These are phyloP conservation scores for Geum urbanum DNA, from an alignment of 306 rosid genomes.

Conservation along the genomic window DNA sequence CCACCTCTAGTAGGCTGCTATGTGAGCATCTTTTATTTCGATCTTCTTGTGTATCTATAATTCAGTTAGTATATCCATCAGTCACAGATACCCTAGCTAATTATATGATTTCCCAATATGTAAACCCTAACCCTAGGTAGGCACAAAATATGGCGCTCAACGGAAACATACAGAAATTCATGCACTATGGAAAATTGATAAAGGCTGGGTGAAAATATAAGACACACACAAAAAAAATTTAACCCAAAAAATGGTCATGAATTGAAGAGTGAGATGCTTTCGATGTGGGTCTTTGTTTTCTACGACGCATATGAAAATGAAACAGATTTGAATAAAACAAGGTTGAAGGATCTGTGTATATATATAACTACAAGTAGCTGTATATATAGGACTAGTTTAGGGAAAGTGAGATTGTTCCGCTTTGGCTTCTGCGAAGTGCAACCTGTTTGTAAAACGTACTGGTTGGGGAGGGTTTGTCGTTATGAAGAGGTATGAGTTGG, in stretches of 20 bases:
- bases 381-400: constrained; percentile 10
- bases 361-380: background rate
- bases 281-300: constrained; percentile 31
- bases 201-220: constrained; percentile 26
- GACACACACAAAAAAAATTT: constrained; percentile 32
- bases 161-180: constrained; percentile 19
- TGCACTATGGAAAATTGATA: constrained; percentile 30
- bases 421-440: constrained; percentile 37
- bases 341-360: background rate
- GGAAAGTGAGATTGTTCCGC: constrained; percentile 33
- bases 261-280: constrained; percentile 29
- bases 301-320: constrained; percentile 45
- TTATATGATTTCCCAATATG: constrained; percentile 25
- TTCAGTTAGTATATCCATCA: constrained; percentile 22
- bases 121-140: constrained; percentile 41
- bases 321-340: constrained; percentile 12
- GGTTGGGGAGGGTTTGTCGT: constrained; percentile 53
- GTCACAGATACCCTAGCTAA: constrained; percentile 15
- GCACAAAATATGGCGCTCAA: constrained; percentile 11
- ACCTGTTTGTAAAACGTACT: constrained; percentile 35
- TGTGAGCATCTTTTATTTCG: constrained; percentile 42
- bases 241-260: constrained; percentile 28
- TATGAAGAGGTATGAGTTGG: constrained; percentile 44
- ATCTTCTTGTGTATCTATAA: constrained; percentile 36
- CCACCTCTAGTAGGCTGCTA: constrained; percentile 39